Evolutionary conservation across 176 grass and related monocot species (phyloP), one percentile per base, ranked within the genome.

Genomic region (Carex parvula): DNA sequence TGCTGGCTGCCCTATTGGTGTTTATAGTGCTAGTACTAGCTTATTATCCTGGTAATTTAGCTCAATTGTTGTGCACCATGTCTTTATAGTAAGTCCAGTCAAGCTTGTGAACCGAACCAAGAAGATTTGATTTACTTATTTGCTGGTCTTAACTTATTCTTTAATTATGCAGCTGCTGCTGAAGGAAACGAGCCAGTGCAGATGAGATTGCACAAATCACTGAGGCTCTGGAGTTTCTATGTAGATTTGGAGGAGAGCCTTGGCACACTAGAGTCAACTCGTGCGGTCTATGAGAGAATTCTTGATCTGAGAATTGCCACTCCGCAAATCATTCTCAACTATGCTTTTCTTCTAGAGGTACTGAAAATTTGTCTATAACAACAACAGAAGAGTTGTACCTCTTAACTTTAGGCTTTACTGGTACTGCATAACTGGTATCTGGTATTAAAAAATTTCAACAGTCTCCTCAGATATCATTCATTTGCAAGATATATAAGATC

Each of bases 201-300:
- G 59, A 81, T 85, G 55, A 91, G 79, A 24, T 86, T 93, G 21
- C 89, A 91, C 61, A 92, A 84, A 61, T 93, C 81, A 66, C 60
- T 87, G 56, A 91, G 83, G 66, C 77, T 97, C 12, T 97, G 91
- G 91, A 86, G 89, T 39, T 84, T 97, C 60, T 93, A 97, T 83
- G 87, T 88, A 3, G 94, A 93, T 84, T 81, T 93, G 70, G 90
- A 85, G 87, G 91, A 93, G 65, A 87, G 87, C 0, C 84, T 91
- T 48, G 89, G 94, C 10, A 41, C 64, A 17, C 59, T 85, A 8
- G 81, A 97, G 33, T 85, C 91, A 55, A 85, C 89, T 63, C 85
- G 84, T 53, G 85, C 89, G 16, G 94, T 93, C 26, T 90, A 91
- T 85, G 89, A 97, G 58, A 83, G 65, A 81, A 91, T 93, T 12